These are phyloP conservation scores for Solanum pimpinellifolium DNA, from an alignment of 257 asterid genomes.

Conservation along the genomic window DNA sequence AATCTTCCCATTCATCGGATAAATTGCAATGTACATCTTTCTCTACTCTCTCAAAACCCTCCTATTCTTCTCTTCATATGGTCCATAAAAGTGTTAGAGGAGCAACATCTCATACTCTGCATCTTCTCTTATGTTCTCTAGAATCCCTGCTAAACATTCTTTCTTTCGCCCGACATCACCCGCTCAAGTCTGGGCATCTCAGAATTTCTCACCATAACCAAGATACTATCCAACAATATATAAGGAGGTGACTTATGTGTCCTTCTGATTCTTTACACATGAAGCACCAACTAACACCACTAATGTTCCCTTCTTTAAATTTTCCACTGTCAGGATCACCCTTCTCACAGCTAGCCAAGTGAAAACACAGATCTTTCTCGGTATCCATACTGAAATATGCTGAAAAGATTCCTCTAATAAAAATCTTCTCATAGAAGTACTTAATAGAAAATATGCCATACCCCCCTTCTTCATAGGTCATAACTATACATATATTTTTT, in stretches of 20 bases:
- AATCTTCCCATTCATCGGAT: background rate
- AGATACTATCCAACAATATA: background rate
- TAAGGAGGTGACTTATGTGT: background rate
- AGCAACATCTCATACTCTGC: background rate
- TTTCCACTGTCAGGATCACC: background rate
- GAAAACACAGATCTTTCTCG: background rate
- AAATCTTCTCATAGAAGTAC: background rate
- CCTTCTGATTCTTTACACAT: background rate
- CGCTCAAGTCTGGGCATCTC: background rate
- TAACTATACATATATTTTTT: background rate
- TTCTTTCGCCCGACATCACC: background rate
- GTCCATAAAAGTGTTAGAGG: background rate
- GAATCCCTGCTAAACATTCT: background rate
- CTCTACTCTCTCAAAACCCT: background rate
- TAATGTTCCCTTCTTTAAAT: background rate
- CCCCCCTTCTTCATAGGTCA: background rate
- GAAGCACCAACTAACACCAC: background rate
- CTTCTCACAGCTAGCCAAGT: background rate
- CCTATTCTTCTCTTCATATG: background rate
- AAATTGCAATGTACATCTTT: background rate
- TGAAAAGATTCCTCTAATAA: background rate
- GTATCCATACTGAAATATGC: background rate
- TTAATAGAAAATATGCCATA: background rate
- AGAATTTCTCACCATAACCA: background rate
- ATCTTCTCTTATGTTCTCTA: background rate